phyloP scores from a whole-genome alignment of 1,284 basidiomycete species.

The Trichosporon coremiiforme region DNA sequence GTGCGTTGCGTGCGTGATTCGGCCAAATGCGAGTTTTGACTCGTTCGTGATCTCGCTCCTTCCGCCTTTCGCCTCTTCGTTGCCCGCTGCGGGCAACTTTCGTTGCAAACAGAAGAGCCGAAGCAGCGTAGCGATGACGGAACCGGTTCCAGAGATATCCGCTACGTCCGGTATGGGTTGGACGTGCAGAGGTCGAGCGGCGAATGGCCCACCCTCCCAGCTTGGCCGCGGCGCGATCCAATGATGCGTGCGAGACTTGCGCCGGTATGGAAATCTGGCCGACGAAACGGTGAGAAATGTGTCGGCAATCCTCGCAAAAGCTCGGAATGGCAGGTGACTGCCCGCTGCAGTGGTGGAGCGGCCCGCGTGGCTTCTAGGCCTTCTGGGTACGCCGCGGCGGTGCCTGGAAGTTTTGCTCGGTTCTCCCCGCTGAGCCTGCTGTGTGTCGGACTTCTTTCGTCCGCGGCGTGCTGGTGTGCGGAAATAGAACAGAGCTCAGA shows the following conservation, averaged over 20 bases:
- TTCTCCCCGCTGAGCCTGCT: background rate
- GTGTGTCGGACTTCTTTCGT: background rate
- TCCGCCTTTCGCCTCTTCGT: background rate
- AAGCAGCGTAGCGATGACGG: background rate
- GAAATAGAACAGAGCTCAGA: background rate
- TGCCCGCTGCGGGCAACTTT: background rate
- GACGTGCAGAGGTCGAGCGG: background rate
- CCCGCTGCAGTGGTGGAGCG: too few species aligned
- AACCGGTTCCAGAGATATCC: conserved; percentile 2
- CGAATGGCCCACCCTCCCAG: background rate
- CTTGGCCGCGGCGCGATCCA: background rate
- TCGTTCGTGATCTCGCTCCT: too few species aligned
- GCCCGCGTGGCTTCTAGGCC: too few species aligned
- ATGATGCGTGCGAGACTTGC: background rate
- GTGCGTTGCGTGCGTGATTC: background rate
- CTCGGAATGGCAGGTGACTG: background rate
- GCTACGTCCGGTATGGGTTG: background rate
- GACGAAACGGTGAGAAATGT: background rate
- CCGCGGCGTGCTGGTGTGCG: too few species aligned
- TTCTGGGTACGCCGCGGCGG: background rate
- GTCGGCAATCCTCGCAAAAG: background rate
- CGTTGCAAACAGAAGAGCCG: background rate
- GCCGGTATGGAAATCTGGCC: background rate
- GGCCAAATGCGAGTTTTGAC: too few species aligned
- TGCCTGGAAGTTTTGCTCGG: background rate